Base-by-base conservation (phyloP, 2,329 filamentous ascomycete genomes). In the Diaporthe batatas region DNA sequence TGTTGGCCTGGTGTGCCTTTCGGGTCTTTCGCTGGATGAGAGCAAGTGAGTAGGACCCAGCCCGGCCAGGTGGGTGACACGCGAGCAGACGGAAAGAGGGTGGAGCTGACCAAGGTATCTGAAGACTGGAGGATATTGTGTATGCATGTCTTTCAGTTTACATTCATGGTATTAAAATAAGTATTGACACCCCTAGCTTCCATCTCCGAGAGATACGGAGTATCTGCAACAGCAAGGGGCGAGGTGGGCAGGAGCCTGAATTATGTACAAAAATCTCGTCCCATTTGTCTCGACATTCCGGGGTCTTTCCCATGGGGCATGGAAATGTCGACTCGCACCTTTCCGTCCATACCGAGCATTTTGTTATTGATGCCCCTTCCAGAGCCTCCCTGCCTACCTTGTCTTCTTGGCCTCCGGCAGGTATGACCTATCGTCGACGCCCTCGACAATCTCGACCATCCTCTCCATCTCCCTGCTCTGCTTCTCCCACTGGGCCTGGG, bases 391-490 rank as follows among this genome's bases (percentile, higher is more conserved):
- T 21, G 5, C 69, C 34, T 80, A 84, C 70, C 81, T 81, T 69
- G 79, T 83, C 84, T 88, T 89, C 83, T 89, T 89, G 36, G 79
- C 80, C 10, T 77, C 78, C n/a, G 49, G 73, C 23, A 81, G 80
- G 77, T 89, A 89, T 8, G 81, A 83, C 55, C 87, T 85, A 76
- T 88, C 87, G 73, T 89, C 87, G n/a, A 76, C 76, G 62, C 87
- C 87, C 79, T 89, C 87, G 54, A 98, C 93, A 79, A 94, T 89
- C 81, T 91, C 88, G 72, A 95, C 90, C 75, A 95, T 91, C 78
- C 86, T 85, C 82, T 96, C 94, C 86, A 94, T 94, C 81, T 93
- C 92, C 80, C 89, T 87, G 74, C 87, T 87, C 84, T 98, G 95
- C 79, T 90, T 89, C 79, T 92, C 88, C 94, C 94, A 97, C 81